A percentile compares a stretch with the other conserved stretches of the same genome.
Evolutionary conservation across 2,329 filamentous ascomycete species (phyloP).

Genomic region (Didymella exigua): DNA sequence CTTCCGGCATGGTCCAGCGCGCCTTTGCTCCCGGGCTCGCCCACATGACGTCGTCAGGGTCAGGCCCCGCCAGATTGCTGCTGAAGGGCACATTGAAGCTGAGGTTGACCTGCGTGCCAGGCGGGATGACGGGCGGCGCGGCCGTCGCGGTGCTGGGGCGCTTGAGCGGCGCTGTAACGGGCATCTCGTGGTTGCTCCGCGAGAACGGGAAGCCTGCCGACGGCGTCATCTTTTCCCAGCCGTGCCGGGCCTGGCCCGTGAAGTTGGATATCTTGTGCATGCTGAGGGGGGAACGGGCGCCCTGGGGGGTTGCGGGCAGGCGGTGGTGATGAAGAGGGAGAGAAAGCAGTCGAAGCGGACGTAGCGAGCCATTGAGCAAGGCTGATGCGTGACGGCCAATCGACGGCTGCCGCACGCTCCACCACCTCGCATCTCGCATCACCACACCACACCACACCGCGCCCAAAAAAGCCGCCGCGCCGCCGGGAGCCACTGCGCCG

Average conservation of each 20-base stretch:
- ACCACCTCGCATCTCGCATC: constrained; percentile 14
- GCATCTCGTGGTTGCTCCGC: constrained; percentile 62
- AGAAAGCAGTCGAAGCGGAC: constrained; percentile 24
- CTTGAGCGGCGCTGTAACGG: constrained; percentile 59
- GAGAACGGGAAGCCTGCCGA: constrained; percentile 67
- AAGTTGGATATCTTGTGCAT: constrained; percentile 75
- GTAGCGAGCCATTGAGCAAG: constrained; percentile 21
- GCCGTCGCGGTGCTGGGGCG: constrained; percentile 57
- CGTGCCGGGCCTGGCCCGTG: constrained; percentile 68
- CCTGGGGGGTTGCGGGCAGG: constrained; percentile 36
- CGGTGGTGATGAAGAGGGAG: constrained; percentile 30
- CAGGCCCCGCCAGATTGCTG: constrained; percentile 87
- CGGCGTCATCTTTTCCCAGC: constrained; percentile 71
- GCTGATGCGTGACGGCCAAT: constrained; percentile 21
- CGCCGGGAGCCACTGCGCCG: background rate
- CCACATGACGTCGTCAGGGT: constrained; percentile 93
- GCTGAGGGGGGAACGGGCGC: constrained; percentile 36
- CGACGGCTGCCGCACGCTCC: constrained; percentile 9
- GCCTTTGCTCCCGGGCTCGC: constrained; percentile 85
- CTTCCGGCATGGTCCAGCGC: constrained; percentile 91
- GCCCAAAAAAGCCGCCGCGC: constrained; percentile 9
- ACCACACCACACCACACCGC: constrained; percentile 14
- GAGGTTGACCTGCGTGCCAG: constrained; percentile 82
- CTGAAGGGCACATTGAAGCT: constrained; percentile 98
- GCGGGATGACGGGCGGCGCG: constrained; percentile 67